Evolutionary conservation across 306 rosid genomes (phyloP).

Genomic region (Malus orientalis): DNA sequence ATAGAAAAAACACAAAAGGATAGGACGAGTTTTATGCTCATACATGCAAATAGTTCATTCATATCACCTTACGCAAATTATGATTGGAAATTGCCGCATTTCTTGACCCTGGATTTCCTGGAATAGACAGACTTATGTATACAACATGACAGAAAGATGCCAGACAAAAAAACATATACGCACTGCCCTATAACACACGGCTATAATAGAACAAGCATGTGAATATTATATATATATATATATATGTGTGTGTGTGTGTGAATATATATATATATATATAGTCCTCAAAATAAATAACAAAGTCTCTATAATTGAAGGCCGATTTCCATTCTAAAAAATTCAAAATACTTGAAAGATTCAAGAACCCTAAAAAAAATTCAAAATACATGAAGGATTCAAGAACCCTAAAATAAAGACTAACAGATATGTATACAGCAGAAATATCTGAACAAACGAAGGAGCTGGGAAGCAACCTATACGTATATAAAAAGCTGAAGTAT

Average conservation of each 20-base stretch:
- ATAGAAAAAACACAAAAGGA: too few species aligned
- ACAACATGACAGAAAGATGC: neutral
- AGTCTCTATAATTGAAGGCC: neutral
- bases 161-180: neutral
- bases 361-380: neutral
- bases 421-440: neutral
- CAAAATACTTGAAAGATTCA: neutral
- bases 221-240: neutral
- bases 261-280: neutral
- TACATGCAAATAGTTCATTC: neutral
- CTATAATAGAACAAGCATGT: neutral
- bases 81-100: neutral
- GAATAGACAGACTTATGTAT: neutral
- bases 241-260: too few species aligned
- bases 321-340: neutral
- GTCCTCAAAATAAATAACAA: neutral
- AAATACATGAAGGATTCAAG: neutral
- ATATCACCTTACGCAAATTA: neutral
- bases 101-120: slow-evolving; percentile 10
- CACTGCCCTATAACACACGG: slow-evolving; percentile 10
- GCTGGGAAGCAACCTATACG: neutral
- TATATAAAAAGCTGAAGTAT: neutral
- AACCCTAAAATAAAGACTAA: neutral
- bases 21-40: neutral
- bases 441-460: slow-evolving; percentile 1